Conservation (phyloP, 2,329 filamentous ascomycete genomes). For the Karstenula rhodostoma region DNA sequence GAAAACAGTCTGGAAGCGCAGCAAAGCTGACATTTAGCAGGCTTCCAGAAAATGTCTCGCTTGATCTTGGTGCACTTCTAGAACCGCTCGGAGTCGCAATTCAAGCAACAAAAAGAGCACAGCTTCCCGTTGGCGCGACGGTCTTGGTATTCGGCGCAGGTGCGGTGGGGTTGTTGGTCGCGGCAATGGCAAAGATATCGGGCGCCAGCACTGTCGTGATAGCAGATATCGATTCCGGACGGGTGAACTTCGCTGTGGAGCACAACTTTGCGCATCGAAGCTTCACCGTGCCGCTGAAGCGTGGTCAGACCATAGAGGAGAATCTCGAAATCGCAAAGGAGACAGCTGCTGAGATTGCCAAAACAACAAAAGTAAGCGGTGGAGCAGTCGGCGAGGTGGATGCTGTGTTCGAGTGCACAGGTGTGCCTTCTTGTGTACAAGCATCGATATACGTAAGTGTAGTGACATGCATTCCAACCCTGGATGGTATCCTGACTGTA, state of each 20-base stretch:
- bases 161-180: conserved; percentile 67
- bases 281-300: conserved; percentile 57
- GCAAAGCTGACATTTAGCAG: conserved; percentile 28
- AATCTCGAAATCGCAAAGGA: conserved; percentile 60
- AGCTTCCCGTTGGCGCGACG: conserved; percentile 55
- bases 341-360: conserved; percentile 54
- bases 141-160: conserved; percentile 69
- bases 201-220: conserved; percentile 65
- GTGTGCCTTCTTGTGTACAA: conserved; percentile 77
- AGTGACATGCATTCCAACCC: background rate
- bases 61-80: conserved; percentile 65
- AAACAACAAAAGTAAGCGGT: conserved; percentile 44
- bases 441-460: conserved; percentile 70
- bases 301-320: conserved; percentile 62
- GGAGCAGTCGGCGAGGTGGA: conserved; percentile 65
- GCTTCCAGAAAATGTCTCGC: conserved; percentile 61
- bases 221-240: conserved; percentile 66
- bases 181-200: conserved; percentile 63
- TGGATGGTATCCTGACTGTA: conserved; percentile 13
- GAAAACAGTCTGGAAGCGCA: conserved; percentile 11
- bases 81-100: conserved; percentile 69
- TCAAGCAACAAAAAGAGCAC: conserved; percentile 65
- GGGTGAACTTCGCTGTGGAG: conserved; percentile 63
- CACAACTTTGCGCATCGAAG: conserved; percentile 58
- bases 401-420: conserved; percentile 78